Conservation (phyloP, 2,329 filamentous ascomycete species). For the Aureobasidium subglaciale region DNA sequence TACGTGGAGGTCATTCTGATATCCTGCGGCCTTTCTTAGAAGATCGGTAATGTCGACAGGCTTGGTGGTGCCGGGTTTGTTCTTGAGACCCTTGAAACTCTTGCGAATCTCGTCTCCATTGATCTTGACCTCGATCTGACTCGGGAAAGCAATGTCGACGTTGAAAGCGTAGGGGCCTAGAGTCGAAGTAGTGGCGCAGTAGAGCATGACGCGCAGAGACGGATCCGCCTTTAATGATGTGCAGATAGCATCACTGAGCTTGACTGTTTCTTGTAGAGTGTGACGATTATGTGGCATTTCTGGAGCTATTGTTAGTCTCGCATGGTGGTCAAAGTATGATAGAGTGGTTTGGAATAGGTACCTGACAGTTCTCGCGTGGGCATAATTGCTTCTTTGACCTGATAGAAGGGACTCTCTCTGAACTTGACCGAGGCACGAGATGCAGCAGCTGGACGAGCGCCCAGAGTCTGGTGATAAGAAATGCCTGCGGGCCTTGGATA, state of each 20-base stretch:
- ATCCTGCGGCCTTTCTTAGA: conserved; percentile 62
- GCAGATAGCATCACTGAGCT: conserved; percentile 48
- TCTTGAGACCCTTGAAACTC: conserved; percentile 92
- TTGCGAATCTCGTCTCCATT: conserved; percentile 83
- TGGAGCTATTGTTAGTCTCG: conserved; percentile 31
- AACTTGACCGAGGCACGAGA: conserved; percentile 6
- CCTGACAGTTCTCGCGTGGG: conserved; percentile 63
- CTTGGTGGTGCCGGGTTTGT: conserved; percentile 88
- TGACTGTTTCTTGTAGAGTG: conserved; percentile 52
- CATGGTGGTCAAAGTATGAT: conserved; percentile 23
- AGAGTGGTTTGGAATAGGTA: conserved; percentile 35
- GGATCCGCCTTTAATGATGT: conserved; percentile 53
- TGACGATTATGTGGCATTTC: conserved; percentile 54
- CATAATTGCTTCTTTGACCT: conserved; percentile 58
- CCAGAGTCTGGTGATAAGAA: neutral
- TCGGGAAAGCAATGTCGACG: conserved; percentile 74
- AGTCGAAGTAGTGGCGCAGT: conserved; percentile 56
- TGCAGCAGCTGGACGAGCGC: neutral
- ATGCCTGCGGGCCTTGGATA: neutral
- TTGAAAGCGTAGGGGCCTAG: conserved; percentile 49
- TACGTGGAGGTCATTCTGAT: conserved; percentile 71
- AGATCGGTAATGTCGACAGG: conserved; percentile 83
- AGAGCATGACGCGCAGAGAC: conserved; percentile 70
- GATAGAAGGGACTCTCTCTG: conserved; percentile 72
- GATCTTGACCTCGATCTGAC: conserved; percentile 86